Percentiles rank a stretch among this genome's conserved stretches.
Conservation (phyloP, 2,329 filamentous ascomycete genomes). For the Geosmithia putterillii region DNA sequence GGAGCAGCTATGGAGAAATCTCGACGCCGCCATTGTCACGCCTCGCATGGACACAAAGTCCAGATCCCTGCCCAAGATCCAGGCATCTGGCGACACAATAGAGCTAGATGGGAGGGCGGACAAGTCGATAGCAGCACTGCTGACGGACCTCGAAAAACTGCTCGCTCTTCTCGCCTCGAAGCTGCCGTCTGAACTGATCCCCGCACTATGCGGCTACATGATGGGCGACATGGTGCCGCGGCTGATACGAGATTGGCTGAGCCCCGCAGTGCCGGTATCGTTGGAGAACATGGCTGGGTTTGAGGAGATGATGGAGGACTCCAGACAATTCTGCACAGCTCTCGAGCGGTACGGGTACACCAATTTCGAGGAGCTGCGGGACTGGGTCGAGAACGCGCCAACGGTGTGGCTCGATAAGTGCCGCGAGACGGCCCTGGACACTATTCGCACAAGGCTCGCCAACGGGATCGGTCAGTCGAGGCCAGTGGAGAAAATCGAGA, state of each 20-base stretch:
- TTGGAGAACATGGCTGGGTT: constrained; percentile 61
- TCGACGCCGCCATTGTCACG: constrained; percentile 48
- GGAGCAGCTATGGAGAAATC: constrained; percentile 46
- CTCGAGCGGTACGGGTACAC: constrained; percentile 53
- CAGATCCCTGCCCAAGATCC: constrained; percentile 23
- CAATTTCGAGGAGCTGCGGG: constrained; percentile 48
- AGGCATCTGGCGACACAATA: constrained; percentile 27
- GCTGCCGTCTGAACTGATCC: constrained; percentile 41
- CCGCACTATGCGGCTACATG: constrained; percentile 54
- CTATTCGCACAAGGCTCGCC: constrained; percentile 57
- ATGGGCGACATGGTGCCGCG: constrained; percentile 56
- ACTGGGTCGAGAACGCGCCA: constrained; percentile 73
- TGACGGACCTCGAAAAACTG: constrained; percentile 38
- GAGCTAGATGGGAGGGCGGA: constrained; percentile 28
- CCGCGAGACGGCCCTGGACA: constrained; percentile 65
- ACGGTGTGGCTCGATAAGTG: constrained; percentile 78
- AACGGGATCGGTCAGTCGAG: constrained; percentile 54
- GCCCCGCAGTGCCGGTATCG: constrained; percentile 62
- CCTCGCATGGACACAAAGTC: constrained; percentile 40
- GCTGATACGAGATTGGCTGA: constrained; percentile 64
- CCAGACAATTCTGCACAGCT: constrained; percentile 49
- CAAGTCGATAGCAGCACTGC: constrained; percentile 33
- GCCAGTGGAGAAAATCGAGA: constrained; percentile 74
- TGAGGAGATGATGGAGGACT: constrained; percentile 53
- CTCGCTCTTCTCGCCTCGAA: constrained; percentile 38